Evolutionary conservation across 2,329 filamentous ascomycete species (phyloP).

Genomic region (Pseudogymnoascus sp.): DNA sequence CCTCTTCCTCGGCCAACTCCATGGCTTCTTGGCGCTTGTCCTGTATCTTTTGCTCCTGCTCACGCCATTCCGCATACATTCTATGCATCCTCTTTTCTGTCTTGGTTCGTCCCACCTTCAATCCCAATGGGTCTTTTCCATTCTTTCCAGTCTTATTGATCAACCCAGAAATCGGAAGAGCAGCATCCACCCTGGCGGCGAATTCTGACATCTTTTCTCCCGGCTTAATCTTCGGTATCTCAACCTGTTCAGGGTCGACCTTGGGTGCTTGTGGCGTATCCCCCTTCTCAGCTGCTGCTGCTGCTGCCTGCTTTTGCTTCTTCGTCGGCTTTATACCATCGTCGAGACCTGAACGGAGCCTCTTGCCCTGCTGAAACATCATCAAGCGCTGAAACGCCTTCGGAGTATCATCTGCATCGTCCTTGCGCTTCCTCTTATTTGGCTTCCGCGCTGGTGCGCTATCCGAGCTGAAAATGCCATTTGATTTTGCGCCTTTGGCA

Average conservation of each 20-base stretch:
- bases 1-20: slow-evolving; percentile 28
- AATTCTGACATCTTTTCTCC: slow-evolving; percentile 82
- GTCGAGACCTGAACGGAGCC: slow-evolving; percentile 57
- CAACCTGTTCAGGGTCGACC: slow-evolving; percentile 21
- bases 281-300: slow-evolving; percentile 18
- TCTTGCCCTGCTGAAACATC: slow-evolving; percentile 60
- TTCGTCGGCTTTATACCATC: slow-evolving; percentile 48
- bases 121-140: slow-evolving; percentile 55
- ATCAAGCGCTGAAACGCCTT: slow-evolving; percentile 82
- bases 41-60: slow-evolving; percentile 50
- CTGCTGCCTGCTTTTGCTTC: slow-evolving; percentile 25
- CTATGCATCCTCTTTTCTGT: slow-evolving; percentile 80
- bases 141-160: slow-evolving; percentile 51
- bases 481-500: slow-evolving; percentile 36
- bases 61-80: slow-evolving; percentile 69
- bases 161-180: slow-evolving; percentile 68
- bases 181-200: slow-evolving; percentile 71
- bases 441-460: slow-evolving; percentile 24
- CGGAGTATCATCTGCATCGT: slow-evolving; percentile 65
- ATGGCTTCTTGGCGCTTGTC: slow-evolving; percentile 24
- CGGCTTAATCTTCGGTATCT: slow-evolving; percentile 64
- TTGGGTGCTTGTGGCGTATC: slow-evolving; percentile 21
- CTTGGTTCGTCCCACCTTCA: slow-evolving; percentile 65
- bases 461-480: slow-evolving; percentile 31
- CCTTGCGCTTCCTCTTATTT: slow-evolving; percentile 43